phyloP scores from a whole-genome alignment of 768 basidiomycete genomes.

The Chalciporus piperatus region DNA sequence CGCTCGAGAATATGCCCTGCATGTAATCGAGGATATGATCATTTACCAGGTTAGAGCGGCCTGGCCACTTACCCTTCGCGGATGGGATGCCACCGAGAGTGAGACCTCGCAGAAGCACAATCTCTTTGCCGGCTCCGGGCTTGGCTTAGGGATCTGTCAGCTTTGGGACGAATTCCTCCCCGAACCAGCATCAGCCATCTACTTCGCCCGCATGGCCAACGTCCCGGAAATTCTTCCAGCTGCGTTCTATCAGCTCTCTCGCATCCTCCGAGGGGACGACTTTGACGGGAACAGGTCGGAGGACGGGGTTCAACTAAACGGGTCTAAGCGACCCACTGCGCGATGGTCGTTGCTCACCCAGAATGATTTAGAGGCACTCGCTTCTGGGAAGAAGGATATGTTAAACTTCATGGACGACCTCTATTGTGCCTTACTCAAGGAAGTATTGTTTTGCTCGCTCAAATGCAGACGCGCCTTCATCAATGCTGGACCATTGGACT shows the following conservation, averaged over 20 bases:
- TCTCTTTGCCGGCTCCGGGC: no score
- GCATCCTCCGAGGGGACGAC: slow-evolving; percentile 16
- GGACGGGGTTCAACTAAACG: neutral
- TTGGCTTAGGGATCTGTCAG: no score
- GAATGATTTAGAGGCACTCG: slow-evolving; percentile 17
- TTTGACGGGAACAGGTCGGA: slow-evolving; percentile 11
- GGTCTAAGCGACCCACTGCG: slow-evolving; percentile 15
- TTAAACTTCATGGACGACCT: no score
- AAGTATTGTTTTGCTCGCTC: no score
- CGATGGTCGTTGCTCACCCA: slow-evolving; percentile 23
- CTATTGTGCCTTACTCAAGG: no score
- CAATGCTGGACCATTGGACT: no score
- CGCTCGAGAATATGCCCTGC: slow-evolving; percentile 11
- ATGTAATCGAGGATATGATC: slow-evolving; percentile 6
- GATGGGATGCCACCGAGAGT: slow-evolving; percentile 12
- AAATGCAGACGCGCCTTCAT: no score
- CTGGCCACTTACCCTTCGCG: slow-evolving; percentile 12
- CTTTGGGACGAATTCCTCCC: slow-evolving; percentile 8
- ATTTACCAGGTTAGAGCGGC: slow-evolving; percentile 2
- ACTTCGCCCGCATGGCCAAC: slow-evolving; percentile 40
- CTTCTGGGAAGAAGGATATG: slow-evolving; percentile 7
- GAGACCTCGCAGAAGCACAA: neutral
- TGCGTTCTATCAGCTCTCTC: slow-evolving; percentile 47
- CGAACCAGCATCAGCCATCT: slow-evolving; percentile 33
- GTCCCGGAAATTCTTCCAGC: slow-evolving; percentile 44